A percentile compares a stretch with the other conserved stretches of the same genome.
Conservation (phyloP, 139 green algal species). For the Picochlorum sp. region DNA sequence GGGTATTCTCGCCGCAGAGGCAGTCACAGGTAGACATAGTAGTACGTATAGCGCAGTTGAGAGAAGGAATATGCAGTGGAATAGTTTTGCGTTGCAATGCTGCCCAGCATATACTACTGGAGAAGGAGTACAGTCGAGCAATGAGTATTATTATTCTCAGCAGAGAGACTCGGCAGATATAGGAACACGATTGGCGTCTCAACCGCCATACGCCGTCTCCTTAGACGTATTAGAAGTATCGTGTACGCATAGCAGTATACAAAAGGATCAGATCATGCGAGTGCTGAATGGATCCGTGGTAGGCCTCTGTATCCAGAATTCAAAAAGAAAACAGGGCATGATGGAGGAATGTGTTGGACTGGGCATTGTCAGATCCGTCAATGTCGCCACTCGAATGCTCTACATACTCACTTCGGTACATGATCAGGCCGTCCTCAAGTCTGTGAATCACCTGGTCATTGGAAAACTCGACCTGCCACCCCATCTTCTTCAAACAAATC, state of each 20-base stretch:
- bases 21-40: too few species aligned
- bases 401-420: slow-evolving; percentile 55
- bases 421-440: slow-evolving; percentile 20
- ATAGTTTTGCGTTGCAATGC: slow-evolving; percentile 44
- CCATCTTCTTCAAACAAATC: slow-evolving; percentile 39
- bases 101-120: slow-evolving; percentile 11
- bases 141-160: not conserved
- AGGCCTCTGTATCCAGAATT: slow-evolving; percentile 32
- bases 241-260: slow-evolving; percentile 31
- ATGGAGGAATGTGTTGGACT: slow-evolving; percentile 52
- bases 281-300: slow-evolving; percentile 64
- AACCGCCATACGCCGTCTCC: slow-evolving; percentile 32
- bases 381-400: slow-evolving; percentile 25
- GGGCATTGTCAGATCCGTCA: slow-evolving; percentile 56
- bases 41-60: slow-evolving; percentile 29
- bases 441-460: slow-evolving; percentile 41
- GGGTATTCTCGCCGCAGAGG: too few species aligned
- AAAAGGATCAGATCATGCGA: slow-evolving; percentile 19
- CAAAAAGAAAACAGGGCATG: not conserved
- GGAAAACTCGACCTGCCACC: slow-evolving; percentile 57
- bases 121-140: not conserved
- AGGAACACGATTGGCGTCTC: not conserved
- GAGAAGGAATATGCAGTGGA: slow-evolving; percentile 47
- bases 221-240: not conserved
- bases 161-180: not conserved